phyloP scores from a whole-genome alignment of 176 grass and related monocot species.

The Secale cereale region DNA sequence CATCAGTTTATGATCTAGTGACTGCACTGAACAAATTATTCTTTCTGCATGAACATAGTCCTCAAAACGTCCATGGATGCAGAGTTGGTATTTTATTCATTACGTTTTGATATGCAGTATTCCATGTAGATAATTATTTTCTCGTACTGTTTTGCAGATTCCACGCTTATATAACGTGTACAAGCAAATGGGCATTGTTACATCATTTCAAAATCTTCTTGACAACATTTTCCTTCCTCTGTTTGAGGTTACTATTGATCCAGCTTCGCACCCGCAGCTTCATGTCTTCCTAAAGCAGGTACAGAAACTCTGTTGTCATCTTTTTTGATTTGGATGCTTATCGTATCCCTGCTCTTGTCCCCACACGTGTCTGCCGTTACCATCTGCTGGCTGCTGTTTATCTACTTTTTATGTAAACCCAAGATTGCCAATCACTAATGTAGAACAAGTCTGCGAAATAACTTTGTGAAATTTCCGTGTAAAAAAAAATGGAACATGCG shows the following conservation, averaged over 20 bases:
- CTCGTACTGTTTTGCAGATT: conserved; percentile 54
- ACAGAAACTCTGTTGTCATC: conserved; percentile 17
- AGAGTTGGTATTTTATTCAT: conserved; percentile 3
- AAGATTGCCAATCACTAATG: not conserved
- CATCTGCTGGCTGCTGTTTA: conserved; percentile 9
- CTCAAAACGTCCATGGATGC: conserved; percentile 21
- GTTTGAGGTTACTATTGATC: conserved; percentile 95
- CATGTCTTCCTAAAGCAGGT: conserved; percentile 96
- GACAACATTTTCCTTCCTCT: conserved; percentile 99
- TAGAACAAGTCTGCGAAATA: not conserved
- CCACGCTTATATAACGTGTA: conserved; percentile 95
- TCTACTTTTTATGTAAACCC: not conserved
- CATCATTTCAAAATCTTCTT: conserved; percentile 93
- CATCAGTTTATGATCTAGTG: not conserved
- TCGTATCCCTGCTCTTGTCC: conserved; percentile 3
- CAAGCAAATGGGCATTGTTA: conserved; percentile 98
- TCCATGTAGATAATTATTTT: not conserved
- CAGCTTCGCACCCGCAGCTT: conserved; percentile 89
- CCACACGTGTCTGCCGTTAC: not conserved
- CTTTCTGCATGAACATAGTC: not conserved
- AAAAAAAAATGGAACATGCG: not conserved
- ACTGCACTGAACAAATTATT: not conserved
- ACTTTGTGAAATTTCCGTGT: not conserved
- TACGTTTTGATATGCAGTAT: not conserved
- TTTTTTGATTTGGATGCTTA: conserved; percentile 22